Evolutionary conservation across 2,329 filamentous ascomycete genomes (phyloP), one percentile per base, ranked within the genome.

Genomic region (Rhinocladiella mackenziei): DNA sequence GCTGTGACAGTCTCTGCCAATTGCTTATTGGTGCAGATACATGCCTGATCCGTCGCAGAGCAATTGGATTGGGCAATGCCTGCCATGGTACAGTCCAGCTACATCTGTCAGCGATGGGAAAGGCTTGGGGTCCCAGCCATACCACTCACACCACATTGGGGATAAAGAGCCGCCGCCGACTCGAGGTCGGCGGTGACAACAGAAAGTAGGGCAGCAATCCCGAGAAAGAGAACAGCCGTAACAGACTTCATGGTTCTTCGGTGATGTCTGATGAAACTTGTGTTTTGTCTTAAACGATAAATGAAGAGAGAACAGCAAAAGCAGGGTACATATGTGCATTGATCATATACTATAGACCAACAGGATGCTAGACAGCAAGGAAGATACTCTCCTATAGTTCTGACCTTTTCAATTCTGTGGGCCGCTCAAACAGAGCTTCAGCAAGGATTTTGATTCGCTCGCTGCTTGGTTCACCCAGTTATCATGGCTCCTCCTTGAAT

Each of bases 1-100:
- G 51, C 26, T 6, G 59, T 57, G 3, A 69, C 56, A 15, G 57
- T 49, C 0, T 45, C 50, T 15, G 61, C 62, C 19, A 70, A 57
- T 2, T 56, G 50, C 1, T 43, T 41, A 47, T 69, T 60, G 1
- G 55, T 61, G 49, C 69, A 72, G 15, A 71, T 58, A 44, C 69
- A 72, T 13, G 58, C 56, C 32, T 61, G 58, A 41, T 71, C 58
- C 3, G 67, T 65, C 1, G 58, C 47, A 3, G 60, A 54, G 45
- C 69, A 71, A 7, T 49, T 50, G 1, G 68, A 70, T 47, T 59
- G 53, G 3, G 61, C 54, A 14, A 67, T 66, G 54, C 25, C 43
- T n/a, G 32, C 6, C n/a, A 35, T 14, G 8, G 36, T 55, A 23
- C 53, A 53, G 31, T 5, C 32, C 31, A 37, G 33, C 38, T 35